Evolutionary conservation across 371 early-diverging fungal genomes (phyloP), one percentile per base, ranked within the genome.

Genomic region (Gilbertella persicaria): DNA sequence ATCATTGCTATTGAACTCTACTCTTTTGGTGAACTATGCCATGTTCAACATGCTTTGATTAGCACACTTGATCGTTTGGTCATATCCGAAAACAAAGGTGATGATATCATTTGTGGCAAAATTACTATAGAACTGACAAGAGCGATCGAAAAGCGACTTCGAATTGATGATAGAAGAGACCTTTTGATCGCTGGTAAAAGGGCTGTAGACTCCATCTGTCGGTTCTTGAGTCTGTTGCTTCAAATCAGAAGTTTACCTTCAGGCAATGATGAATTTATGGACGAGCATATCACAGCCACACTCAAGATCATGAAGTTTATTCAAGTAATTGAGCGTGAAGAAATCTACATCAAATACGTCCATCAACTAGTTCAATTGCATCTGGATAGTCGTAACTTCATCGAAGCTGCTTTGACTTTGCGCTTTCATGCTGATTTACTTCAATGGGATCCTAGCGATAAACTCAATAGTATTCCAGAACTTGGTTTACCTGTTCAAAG

Each of bases 391-490:
- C 70, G 72, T 28, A 86, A 90, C 48, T 75, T 63, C 52, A 75
- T 84, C 33, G 91, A 92, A 59, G 89, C 91, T 3, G 91, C 82
- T 0, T 53, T 87, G 54, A 78, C 90, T 0, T 67, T 91, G 3
- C 80, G 82, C 39, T 71, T 87, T 26, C 89, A 90, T 64, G 86
- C 87, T 6, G 84, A 89, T 50, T 48, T 89, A 24, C 66, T 88
- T 5, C 60, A 75, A 9, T 92, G 91, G 91, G 78, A 81, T 36
- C 73, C 81, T 8, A 54, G 62, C 6, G 61, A 58, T 30, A 68
- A 70, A 54, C 49, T 73, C 14, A 74, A 65, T 4, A 78, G 84
- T 1, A 63, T 83, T 5, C 64, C 72, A 0, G 84, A 81, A n/a
- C 71, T 83, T 16, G 75, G 70, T 12, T 78, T 87, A 21, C 61